phyloP scores from a whole-genome alignment of 192 early-diverging fungal genomes.

The Coemansia sp. region DNA sequence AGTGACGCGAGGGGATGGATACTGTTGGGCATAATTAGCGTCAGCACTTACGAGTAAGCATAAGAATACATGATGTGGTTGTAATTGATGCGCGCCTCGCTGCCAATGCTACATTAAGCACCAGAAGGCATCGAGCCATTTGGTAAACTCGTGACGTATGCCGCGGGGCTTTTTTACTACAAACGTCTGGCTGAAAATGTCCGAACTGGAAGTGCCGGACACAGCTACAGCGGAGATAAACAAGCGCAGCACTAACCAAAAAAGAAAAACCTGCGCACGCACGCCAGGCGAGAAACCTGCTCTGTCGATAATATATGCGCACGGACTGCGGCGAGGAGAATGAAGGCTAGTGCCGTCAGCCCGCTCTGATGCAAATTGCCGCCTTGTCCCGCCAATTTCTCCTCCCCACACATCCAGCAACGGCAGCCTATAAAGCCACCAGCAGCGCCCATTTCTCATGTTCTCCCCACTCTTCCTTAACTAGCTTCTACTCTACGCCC shows the following conservation, averaged over 20 bases:
- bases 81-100: background rate
- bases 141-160: too few species aligned
- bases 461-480: background rate
- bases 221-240: background rate
- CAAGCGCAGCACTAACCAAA: conserved; percentile 2
- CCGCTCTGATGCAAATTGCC: too few species aligned
- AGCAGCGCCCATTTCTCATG: too few species aligned
- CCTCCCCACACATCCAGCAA: background rate
- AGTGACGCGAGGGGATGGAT: conserved; percentile 2
- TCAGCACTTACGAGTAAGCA: conserved; percentile 4
- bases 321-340: too few species aligned
- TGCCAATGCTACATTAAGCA: too few species aligned
- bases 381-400: background rate
- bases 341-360: too few species aligned
- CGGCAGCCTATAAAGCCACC: conserved; percentile 1
- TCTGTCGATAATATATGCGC: too few species aligned
- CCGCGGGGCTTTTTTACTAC: background rate
- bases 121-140: too few species aligned
- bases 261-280: too few species aligned
- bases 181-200: background rate
- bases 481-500: background rate
- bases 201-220: background rate
- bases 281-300: too few species aligned
- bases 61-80: background rate
- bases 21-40: background rate